These are phyloP conservation scores for Vitis labrusca DNA, from an alignment of 164 flowering plant species.

Conservation along the genomic window DNA sequence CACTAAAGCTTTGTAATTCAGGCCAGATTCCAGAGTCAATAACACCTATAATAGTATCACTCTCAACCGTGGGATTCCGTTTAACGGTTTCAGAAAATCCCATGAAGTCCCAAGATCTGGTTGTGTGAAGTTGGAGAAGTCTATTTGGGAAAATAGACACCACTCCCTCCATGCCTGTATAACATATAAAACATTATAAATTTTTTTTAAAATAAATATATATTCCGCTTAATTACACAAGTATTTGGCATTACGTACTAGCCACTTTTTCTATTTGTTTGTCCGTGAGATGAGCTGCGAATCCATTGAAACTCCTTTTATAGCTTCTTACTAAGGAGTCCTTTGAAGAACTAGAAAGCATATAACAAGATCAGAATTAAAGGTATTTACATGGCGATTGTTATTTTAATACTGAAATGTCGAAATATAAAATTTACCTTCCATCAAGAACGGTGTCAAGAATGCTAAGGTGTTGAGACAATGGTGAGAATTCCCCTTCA, in stretches of 20 bases:
- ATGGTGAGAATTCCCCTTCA: conserved; percentile 18
- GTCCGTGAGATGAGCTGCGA: conserved; percentile 27
- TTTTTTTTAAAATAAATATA: too few species aligned
- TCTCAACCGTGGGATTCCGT: conserved; percentile 13
- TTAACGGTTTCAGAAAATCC: conserved; percentile 15
- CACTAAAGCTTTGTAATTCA: conserved; percentile 25
- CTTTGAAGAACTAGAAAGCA: background rate
- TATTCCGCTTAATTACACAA: too few species aligned
- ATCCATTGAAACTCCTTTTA: conserved; percentile 32
- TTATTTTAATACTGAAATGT: background rate
- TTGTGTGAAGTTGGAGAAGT: conserved; percentile 26
- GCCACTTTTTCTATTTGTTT: conserved; percentile 14
- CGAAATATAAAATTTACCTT: background rate
- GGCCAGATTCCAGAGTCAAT: conserved; percentile 36
- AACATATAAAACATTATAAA: background rate
- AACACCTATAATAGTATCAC: conserved; percentile 36
- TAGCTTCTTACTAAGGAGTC: conserved; percentile 20
- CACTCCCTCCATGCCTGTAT: conserved; percentile 30
- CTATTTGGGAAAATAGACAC: conserved; percentile 37
- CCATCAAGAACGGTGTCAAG: conserved; percentile 23
- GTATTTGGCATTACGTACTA: conserved; percentile 6
- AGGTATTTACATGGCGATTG: background rate
- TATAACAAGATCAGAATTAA: background rate
- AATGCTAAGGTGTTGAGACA: conserved; percentile 23
- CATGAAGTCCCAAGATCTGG: conserved; percentile 52